Base-by-base conservation (phyloP, 768 basidiomycete genomes). In the Xerocomellus dryophilus region DNA sequence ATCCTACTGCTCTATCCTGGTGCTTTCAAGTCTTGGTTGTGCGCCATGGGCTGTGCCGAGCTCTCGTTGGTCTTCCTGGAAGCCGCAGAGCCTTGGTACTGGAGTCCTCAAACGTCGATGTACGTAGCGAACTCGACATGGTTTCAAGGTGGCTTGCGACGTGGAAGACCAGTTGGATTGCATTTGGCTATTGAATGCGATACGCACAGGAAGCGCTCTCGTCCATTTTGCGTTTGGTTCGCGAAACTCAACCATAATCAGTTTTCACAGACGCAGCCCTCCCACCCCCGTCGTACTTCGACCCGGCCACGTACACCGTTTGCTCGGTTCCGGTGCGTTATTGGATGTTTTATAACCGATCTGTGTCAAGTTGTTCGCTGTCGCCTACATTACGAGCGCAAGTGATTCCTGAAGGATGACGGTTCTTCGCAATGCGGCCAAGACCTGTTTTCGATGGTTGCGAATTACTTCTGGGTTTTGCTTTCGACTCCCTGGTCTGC, bases 41-140 rank as follows among this genome's bases (percentile, higher is more conserved):
- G 74, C 71, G 69, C 82, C 82, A 80, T 80, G 77, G 78, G 68
- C 75, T 72, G 63, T 73, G 66, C 45, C 32, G 40, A 54, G 34
- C 51, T 59, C 59, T 54, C 57, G 61, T 62, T 52, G 50, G 61
- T 60, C 61, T 54, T 41, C 45, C 43, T 39, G 43, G 36, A 61
- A 54, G 54, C 43, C 41, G 43, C 43, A 56, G 68, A 56, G 52
- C 44, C 51, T 58, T 52, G 57, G 63, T 61, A 74, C 61, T 51
- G 75, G 73, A 73, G 74, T 70, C 70, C 76, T 74, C 59, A 82
- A 83, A 75, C 74, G 78, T 71, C 70, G 74, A 71, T 68, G 70
- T 59, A 70, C 79, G 77, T 79, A 75, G 73, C 74, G 66, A 80
- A 79, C 78, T 64, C 65, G 66, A 63, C 78, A 76, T 82, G 81